These are phyloP conservation scores for Chamaecyparis obtusa DNA, from an alignment of 75 land plant genomes.

Conservation along the genomic window DNA sequence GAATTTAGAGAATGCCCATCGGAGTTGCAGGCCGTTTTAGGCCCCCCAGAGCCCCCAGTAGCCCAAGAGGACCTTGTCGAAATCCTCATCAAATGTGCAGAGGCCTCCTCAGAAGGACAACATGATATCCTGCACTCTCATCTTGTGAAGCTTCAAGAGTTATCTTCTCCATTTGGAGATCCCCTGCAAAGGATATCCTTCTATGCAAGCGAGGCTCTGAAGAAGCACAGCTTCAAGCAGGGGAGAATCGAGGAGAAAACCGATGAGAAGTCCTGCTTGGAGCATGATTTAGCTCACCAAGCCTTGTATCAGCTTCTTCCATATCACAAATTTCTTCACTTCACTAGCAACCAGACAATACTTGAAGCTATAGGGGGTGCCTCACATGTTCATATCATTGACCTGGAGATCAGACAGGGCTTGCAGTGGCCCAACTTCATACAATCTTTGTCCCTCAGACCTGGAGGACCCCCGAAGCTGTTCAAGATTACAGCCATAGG, in stretches of 20 bases:
- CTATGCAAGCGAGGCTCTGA: constrained; percentile 18
- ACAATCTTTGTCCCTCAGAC: constrained; percentile 28
- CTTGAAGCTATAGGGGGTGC: constrained; percentile 17
- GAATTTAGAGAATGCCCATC: constrained; percentile 10
- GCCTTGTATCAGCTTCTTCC: constrained; percentile 31
- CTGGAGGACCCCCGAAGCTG: constrained; percentile 26
- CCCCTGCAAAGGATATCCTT: constrained; percentile 26
- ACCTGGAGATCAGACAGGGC: constrained; percentile 43
- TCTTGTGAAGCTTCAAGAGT: constrained; percentile 2
- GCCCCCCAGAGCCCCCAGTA: neutral
- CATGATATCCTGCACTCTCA: neutral
- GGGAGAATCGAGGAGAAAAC: neutral
- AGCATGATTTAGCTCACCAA: constrained; percentile 21
- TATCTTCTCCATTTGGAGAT: constrained; percentile 19
- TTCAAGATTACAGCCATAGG: constrained; percentile 20
- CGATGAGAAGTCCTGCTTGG: constrained; percentile 8
- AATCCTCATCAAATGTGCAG: constrained; percentile 11
- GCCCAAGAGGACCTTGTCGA: constrained; percentile 6
- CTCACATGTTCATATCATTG: constrained; percentile 42
- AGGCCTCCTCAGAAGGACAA: constrained; percentile 4
- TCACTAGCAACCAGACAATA: constrained; percentile 27
- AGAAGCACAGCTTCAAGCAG: neutral
- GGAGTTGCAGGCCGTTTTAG: constrained; percentile 2
- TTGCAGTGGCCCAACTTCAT: constrained; percentile 52
- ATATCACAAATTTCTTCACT: constrained; percentile 21